Evolutionary conservation across 2,329 filamentous ascomycete genomes (phyloP).

Genomic region (Monascus ruber): DNA sequence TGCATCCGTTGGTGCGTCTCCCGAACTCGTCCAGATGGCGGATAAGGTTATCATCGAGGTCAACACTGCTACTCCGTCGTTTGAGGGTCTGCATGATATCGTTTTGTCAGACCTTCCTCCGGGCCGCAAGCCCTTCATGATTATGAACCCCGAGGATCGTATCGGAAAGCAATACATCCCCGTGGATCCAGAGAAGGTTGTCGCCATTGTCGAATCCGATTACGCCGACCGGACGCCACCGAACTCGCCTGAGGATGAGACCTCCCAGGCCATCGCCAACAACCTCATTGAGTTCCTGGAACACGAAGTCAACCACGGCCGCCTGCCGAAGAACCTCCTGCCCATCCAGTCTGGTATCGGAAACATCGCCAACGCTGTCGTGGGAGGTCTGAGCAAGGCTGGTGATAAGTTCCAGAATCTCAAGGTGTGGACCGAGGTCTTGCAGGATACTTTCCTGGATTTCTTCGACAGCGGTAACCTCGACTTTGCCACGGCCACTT

Average conservation of each 20-base stretch:
- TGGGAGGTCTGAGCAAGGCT: constrained; percentile 64
- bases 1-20: constrained; percentile 72
- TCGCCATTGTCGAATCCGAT: constrained; percentile 74
- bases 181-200: constrained; percentile 71
- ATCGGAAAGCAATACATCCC: constrained; percentile 76
- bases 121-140: constrained; percentile 68
- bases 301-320: constrained; percentile 69
- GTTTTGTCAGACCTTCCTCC: constrained; percentile 79
- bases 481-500: constrained; percentile 82
- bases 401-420: constrained; percentile 74
- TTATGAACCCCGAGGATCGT: constrained; percentile 75
- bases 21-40: constrained; percentile 79
- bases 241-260: constrained; percentile 65
- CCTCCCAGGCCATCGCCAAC: constrained; percentile 58
- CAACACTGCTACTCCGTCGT: constrained; percentile 73
- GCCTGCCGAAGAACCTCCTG: constrained; percentile 64
- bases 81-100: constrained; percentile 84
- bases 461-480: constrained; percentile 80
- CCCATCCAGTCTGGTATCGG: constrained; percentile 82
- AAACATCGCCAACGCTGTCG: constrained; percentile 86
- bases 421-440: constrained; percentile 86
- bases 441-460: constrained; percentile 87
- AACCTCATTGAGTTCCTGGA: constrained; percentile 79
- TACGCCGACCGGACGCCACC: constrained; percentile 66
- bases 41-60: constrained; percentile 91